Base-by-base conservation (phyloP, 2,329 filamentous ascomycete species). In the Neonectria ditissima region DNA sequence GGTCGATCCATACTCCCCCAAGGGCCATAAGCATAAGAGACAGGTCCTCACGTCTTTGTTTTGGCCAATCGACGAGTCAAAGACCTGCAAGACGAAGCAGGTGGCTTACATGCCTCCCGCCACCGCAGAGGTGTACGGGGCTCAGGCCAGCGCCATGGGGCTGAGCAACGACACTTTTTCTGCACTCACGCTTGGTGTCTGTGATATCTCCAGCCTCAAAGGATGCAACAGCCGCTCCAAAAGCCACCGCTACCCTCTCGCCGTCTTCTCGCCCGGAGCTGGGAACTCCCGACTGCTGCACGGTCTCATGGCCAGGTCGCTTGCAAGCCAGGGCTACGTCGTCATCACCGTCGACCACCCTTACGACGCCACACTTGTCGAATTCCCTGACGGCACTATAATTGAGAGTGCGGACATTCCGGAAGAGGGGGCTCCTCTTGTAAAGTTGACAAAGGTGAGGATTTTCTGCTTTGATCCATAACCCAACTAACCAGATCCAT, bases 271-370 rank as follows among this genome's bases (percentile, higher is more conserved):
- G 0, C 80, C 83, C 1, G 84, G 82, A 4, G 75, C 80, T 30
- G 80, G 80, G 4, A 78, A 78, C 5, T 80, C 80, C 0, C 76
- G 83, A 1, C 69, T 82, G 1, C 48, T 83, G 1, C 83, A 86
- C 66, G 77, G 74, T 4, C 78, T 77, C 5, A 76, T 82, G 61
- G 81, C 82, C 2, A 78, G 78, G 2, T 79, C 81, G 4, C 74
- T 87, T 3, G 81, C 83, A 0, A 82, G 80, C 16, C 75, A 79
- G 6, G 84, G 84, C 0, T 82, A 80, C 52, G 74, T 79, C 0
- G 81, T 87, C 2, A 73, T 84, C 13, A 74, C 82, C 0, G 73
- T 87, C 24, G 85, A 87, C 59, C 84, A 86, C 54, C 78, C 84
- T 0, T 80, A 82, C 51, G 83, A 86, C 51, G 76, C 80, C 0